Evolutionary conservation across 2,329 filamentous ascomycete species (phyloP).

Genomic region (Fusarium sp.): DNA sequence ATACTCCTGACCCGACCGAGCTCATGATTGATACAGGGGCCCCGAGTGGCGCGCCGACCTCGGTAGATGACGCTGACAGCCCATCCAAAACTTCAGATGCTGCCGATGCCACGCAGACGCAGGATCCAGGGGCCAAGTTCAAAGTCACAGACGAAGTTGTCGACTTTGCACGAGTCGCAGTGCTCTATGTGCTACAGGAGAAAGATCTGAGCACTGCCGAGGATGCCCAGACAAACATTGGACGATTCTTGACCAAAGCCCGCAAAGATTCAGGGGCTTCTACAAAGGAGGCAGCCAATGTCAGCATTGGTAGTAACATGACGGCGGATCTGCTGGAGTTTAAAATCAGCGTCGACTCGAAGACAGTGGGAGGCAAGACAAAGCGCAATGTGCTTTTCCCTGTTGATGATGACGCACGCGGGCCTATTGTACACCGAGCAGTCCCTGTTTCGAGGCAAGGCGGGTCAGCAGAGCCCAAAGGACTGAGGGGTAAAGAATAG

Average conservation of each 20-base stretch:
- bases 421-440: conserved; percentile 1
- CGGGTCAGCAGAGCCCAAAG: conserved; percentile 5
- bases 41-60: conserved; percentile 25
- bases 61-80: conserved; percentile 12
- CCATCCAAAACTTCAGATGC: conserved; percentile 24
- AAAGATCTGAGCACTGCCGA: conserved; percentile 62
- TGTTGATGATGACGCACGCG: conserved; percentile 1
- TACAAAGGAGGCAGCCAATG: conserved; percentile 55
- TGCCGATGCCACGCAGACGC: conserved; percentile 26
- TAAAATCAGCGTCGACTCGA: conserved; percentile 53
- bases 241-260: conserved; percentile 64
- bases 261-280: conserved; percentile 41
- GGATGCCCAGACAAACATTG: conserved; percentile 64
- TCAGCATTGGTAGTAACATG: conserved; percentile 58
- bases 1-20: conserved; percentile 30
- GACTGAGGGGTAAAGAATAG: conserved; percentile 8
- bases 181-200: conserved; percentile 71
- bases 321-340: conserved; percentile 64
- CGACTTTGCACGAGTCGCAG: conserved; percentile 71
- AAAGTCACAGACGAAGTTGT: conserved; percentile 65
- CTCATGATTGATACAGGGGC: conserved; percentile 40
- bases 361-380: conserved; percentile 44
- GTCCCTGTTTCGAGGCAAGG: conserved; percentile 19
- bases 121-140: conserved; percentile 51
- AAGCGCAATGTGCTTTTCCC: conserved; percentile 32